Conservation (phyloP, 306 rosid genomes). For the Lathyrus oleraceus region DNA sequence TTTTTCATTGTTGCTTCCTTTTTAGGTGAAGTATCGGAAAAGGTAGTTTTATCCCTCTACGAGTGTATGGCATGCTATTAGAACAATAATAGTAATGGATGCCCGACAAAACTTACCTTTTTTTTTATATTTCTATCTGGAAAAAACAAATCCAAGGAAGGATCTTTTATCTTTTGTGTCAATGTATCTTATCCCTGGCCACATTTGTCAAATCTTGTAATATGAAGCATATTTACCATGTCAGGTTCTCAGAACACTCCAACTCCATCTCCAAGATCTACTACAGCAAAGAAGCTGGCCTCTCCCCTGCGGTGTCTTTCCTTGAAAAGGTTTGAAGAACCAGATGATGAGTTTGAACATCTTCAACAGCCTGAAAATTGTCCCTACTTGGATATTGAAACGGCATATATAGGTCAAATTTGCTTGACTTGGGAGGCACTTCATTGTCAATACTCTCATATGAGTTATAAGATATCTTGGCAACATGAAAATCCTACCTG, state of each 20-base stretch:
- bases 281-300: slow-evolving; percentile 77
- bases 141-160: too few relatives aligned
- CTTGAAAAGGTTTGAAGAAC: slow-evolving; percentile 76
- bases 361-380: slow-evolving; percentile 63
- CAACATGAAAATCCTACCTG: slow-evolving; percentile 70
- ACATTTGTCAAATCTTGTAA: slow-evolving; percentile 7
- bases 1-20: background rate
- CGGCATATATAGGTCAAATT: slow-evolving; percentile 87
- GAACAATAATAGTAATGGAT: too few relatives aligned
- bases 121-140: too few relatives aligned
- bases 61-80: too few relatives aligned
- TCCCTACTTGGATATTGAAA: slow-evolving; percentile 73
- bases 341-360: slow-evolving; percentile 73
- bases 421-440: slow-evolving; percentile 98
- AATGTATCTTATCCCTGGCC: background rate
- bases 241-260: slow-evolving; percentile 57
- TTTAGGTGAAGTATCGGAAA: background rate
- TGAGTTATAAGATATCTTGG: slow-evolving; percentile 72
- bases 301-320: slow-evolving; percentile 93
- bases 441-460: slow-evolving; percentile 89
- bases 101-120: too few relatives aligned
- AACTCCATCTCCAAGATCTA: slow-evolving; percentile 76
- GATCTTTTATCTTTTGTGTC: too few relatives aligned
- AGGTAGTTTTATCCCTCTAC: too few relatives aligned
- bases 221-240: slow-evolving; percentile 14